Evolutionary conservation across 2,329 filamentous ascomycete genomes (phyloP).

Genomic region (Ceratocystis huliohia): DNA sequence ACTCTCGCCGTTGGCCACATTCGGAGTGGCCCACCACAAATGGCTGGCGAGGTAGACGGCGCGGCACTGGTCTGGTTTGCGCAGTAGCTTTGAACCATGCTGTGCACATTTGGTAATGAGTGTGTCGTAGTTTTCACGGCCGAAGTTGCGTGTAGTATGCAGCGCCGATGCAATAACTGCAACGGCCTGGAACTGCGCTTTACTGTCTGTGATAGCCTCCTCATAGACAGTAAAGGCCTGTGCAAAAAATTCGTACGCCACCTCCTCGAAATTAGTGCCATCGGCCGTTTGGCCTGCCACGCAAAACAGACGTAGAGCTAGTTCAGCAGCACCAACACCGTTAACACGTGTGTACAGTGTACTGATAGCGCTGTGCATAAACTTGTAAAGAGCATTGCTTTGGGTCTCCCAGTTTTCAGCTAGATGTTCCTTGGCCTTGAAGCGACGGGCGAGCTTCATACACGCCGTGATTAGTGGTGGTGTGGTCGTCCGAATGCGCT

Average conservation of each 20-base stretch:
- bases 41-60: constrained; percentile 95
- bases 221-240: constrained; percentile 98
- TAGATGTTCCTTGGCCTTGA: constrained; percentile 82
- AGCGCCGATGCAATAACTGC: constrained; percentile 84
- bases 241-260: constrained; percentile 95
- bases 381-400: constrained; percentile 76
- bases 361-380: constrained; percentile 79
- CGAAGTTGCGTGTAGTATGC: constrained; percentile 79
- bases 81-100: constrained; percentile 89
- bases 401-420: constrained; percentile 52
- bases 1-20: constrained; percentile 61
- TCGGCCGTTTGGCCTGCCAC: constrained; percentile 88
- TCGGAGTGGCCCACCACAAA: constrained; percentile 93
- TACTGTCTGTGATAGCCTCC: constrained; percentile 86
- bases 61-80: constrained; percentile 95
- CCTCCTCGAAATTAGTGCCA: constrained; percentile 82
- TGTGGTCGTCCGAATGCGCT: constrained; percentile 90
- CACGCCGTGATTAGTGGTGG: constrained; percentile 82
- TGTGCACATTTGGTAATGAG: constrained; percentile 95
- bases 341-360: constrained; percentile 79
- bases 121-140: constrained; percentile 96
- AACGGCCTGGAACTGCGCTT: constrained; percentile 95
- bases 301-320: constrained; percentile 79
- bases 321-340: constrained; percentile 63
- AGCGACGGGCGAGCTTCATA: constrained; percentile 75